Percentiles rank a stretch among this genome's conserved stretches.
phyloP scores from a whole-genome alignment of 805 yeast genomes.

The Candida fluviatilis region DNA sequence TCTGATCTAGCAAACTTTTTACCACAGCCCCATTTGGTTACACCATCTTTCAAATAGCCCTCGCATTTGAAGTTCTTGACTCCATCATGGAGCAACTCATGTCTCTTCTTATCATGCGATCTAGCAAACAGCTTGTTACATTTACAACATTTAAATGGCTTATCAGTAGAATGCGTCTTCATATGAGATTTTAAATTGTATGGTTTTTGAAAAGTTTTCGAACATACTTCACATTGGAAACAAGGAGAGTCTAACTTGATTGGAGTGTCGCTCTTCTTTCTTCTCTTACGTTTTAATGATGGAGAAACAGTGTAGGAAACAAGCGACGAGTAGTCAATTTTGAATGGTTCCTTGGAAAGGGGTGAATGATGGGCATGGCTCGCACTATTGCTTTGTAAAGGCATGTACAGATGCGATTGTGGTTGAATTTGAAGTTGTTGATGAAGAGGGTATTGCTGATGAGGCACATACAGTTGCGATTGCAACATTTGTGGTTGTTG shows the following conservation, averaged over 20 bases:
- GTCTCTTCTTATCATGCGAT: conserved; percentile 72
- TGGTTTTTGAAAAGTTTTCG: conserved; percentile 44
- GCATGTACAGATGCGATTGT: neutral
- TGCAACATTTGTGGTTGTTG: conserved; percentile 6
- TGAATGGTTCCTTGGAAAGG: conserved; percentile 2
- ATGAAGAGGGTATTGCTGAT: neutral
- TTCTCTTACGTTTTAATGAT: conserved; percentile 23
- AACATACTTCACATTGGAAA: conserved; percentile 41
- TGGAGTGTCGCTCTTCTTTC: conserved; percentile 11
- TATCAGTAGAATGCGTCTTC: conserved; percentile 57
- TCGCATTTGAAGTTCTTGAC: conserved; percentile 65
- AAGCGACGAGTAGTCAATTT: conserved; percentile 32
- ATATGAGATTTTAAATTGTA: conserved; percentile 48
- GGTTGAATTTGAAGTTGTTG: neutral
- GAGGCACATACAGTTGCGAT: conserved; percentile 2
- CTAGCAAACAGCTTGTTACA: conserved; percentile 73
- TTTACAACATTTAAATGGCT: conserved; percentile 61
- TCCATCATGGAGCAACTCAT: conserved; percentile 72
- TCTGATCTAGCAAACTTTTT: conserved; percentile 72
- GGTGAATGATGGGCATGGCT: neutral
- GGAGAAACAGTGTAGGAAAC: conserved; percentile 32
- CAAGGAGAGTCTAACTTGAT: conserved; percentile 7
- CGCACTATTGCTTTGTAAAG: neutral
- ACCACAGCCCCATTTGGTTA: conserved; percentile 71
- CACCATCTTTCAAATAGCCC: conserved; percentile 54